Evolutionary conservation across 441 rosid genomes (phyloP), one percentile per base, ranked within the genome.

Genomic region (Geranium incanum): DNA sequence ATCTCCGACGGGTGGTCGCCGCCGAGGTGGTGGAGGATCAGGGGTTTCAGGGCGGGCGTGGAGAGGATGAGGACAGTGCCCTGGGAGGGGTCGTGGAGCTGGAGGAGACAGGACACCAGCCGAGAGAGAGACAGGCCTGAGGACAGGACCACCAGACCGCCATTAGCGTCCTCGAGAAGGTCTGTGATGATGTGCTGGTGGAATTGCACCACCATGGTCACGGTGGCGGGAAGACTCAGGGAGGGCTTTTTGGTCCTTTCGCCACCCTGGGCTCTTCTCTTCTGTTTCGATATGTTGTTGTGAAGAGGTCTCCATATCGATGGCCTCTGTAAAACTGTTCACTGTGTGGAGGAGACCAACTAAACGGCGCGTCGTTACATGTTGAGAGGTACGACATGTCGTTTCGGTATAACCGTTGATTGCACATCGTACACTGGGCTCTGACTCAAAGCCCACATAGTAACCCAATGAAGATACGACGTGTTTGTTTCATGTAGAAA

Each of bases 41-140:
- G 88, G 74, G 89, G 82, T 77, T 86, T 92, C 79, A 92, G 89
- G 43, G 90, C 80, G 19, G 83, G 84, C 12, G 91, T 72, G 11
- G 89, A 74, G 68, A 94, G 93, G 72, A 92, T 82, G 70, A 95
- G 93, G 69, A 90, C 84, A 39, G 91, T 82, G 67, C 97, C 97
- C 71, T 85, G 86, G 0, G 96, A 79, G 2, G 92, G 84, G 8
- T 88, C 78, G 76, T 88, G 99, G 77, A 88, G 89, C 78, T 81
- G 82, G 71, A 92, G 89, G 66, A 95, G 84, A 67, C 90, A 81
- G 66, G 94, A 80, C 48, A 95, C 70, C 67, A 95, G 86, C 39
- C 85, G 85, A 2, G 91, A 72, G 76, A 95, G 89, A 60, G 89
- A 88, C 71, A 95, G 96, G 67, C 99, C 98, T 12, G 99, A 87